These are phyloP conservation scores for Geosmithia putterillii DNA, from an alignment of 2,329 filamentous ascomycete species.

Conservation along the genomic window DNA sequence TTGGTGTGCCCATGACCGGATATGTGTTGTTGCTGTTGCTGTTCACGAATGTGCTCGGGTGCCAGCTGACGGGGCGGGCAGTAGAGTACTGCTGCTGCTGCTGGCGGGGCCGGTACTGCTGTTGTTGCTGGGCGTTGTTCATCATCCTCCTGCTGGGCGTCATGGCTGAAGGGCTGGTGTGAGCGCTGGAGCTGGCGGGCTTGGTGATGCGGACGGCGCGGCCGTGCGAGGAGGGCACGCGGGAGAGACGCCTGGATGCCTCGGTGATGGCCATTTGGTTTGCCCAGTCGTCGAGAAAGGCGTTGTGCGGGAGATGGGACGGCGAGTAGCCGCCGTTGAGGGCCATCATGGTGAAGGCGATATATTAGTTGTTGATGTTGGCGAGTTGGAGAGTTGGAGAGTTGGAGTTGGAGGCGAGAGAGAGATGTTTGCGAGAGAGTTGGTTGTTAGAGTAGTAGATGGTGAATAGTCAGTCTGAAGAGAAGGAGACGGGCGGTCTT, in stretches of 20 bases:
- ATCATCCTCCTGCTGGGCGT: conserved; percentile 39
- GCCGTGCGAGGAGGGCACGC: conserved; percentile 32
- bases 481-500: too few species aligned
- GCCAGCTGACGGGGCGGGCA: conserved; percentile 62
- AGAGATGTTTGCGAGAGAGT: too few species aligned
- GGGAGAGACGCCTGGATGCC: conserved; percentile 32
- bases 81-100: conserved; percentile 23
- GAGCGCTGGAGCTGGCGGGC: conserved; percentile 53
- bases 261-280: conserved; percentile 37
- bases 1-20: conserved; percentile 10
- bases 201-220: conserved; percentile 49
- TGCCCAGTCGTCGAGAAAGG: conserved; percentile 36
- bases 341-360: conserved; percentile 4
- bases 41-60: conserved; percentile 44
- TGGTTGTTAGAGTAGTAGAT: neutral
- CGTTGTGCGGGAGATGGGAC: conserved; percentile 19
- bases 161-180: conserved; percentile 53
- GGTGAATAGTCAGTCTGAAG: neutral
- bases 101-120: conserved; percentile 8
- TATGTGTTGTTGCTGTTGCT: neutral
- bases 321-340: conserved; percentile 5
- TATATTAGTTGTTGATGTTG: neutral
- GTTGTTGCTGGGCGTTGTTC: conserved; percentile 5
- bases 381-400: too few species aligned
- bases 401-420: too few species aligned